Evolutionary conservation across 2,329 filamentous ascomycete species (phyloP).

Genomic region (Beauveria scarabaeidicola): DNA sequence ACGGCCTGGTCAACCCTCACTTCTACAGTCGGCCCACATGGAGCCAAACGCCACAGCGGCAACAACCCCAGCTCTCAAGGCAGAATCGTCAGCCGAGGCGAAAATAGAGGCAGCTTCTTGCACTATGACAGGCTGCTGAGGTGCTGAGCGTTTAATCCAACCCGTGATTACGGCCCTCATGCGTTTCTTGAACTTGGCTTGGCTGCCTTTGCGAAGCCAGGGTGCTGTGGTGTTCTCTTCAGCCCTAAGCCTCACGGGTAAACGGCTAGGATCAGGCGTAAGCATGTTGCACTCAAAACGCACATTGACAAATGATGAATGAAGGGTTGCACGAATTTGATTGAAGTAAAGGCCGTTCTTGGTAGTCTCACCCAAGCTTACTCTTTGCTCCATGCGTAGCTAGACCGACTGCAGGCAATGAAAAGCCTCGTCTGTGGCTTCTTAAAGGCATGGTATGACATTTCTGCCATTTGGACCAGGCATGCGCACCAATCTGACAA

Average conservation of each 20-base stretch:
- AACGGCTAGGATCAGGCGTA: not conserved
- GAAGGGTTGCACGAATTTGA: not conserved
- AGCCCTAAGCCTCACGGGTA: not conserved
- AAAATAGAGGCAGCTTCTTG: not conserved
- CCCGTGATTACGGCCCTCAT: not conserved
- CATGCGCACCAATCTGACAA: too few relatives aligned
- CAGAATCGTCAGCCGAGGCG: conserved; percentile 2
- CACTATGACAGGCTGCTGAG: not conserved
- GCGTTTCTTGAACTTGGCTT: not conserved
- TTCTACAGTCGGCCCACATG: not conserved
- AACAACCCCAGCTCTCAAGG: not conserved
- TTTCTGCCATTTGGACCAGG: too few relatives aligned
- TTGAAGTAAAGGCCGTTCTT: not conserved
- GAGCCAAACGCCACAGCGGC: not conserved
- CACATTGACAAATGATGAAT: not conserved
- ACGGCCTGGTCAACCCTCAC: not conserved
- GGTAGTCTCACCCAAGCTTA: too few relatives aligned
- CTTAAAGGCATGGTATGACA: too few relatives aligned
- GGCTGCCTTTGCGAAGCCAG: not conserved
- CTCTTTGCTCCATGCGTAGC: too few relatives aligned
- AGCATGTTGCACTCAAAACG: not conserved
- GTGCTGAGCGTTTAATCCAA: not conserved
- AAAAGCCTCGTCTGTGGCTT: too few relatives aligned
- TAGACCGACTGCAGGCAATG: too few relatives aligned
- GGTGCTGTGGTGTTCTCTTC: not conserved